A percentile compares a stretch with the other conserved stretches of the same genome.
Evolutionary conservation across 257 asterid genomes (phyloP).

Genomic region (Leptodermis oblonga): DNA sequence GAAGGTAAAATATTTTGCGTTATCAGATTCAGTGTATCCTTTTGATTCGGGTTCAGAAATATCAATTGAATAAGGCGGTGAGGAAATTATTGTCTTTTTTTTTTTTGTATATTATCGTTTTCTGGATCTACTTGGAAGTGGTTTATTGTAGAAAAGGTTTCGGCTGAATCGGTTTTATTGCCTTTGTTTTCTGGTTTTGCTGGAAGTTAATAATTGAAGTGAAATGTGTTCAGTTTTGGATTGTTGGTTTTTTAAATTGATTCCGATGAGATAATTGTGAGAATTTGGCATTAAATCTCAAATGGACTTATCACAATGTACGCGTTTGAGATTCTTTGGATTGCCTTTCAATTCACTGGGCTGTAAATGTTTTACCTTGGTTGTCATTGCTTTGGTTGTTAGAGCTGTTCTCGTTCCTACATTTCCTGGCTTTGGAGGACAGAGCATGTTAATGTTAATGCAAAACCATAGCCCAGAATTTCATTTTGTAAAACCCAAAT

Average conservation of each 20-base stretch:
- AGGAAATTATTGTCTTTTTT: neutral
- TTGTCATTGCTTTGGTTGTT: constrained; percentile 39
- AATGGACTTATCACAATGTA: constrained; percentile 49
- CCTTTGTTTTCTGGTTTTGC: too few species aligned
- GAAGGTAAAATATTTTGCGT: neutral
- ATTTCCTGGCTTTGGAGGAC: constrained; percentile 33
- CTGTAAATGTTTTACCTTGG: constrained; percentile 50
- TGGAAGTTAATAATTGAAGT: constrained; percentile 1
- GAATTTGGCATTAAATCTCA: constrained; percentile 28
- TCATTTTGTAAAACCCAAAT: constrained; percentile 25
- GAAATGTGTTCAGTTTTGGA: constrained; percentile 1
- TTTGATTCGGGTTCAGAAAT: neutral
- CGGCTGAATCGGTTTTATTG: neutral
- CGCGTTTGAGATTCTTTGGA: constrained; percentile 54
- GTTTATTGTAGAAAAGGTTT: neutral
- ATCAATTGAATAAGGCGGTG: neutral
- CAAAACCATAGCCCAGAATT: constrained; percentile 11
- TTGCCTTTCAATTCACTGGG: constrained; percentile 44
- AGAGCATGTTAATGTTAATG: constrained; percentile 23
- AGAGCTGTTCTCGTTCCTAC: constrained; percentile 40
- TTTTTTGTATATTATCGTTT: neutral
- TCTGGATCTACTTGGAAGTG: neutral
- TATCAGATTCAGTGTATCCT: neutral
- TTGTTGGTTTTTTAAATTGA: neutral
- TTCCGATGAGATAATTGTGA: constrained; percentile 9